Conservation (phyloP, 2,329 filamentous ascomycete genomes). For the Zymoseptoria tritici region DNA sequence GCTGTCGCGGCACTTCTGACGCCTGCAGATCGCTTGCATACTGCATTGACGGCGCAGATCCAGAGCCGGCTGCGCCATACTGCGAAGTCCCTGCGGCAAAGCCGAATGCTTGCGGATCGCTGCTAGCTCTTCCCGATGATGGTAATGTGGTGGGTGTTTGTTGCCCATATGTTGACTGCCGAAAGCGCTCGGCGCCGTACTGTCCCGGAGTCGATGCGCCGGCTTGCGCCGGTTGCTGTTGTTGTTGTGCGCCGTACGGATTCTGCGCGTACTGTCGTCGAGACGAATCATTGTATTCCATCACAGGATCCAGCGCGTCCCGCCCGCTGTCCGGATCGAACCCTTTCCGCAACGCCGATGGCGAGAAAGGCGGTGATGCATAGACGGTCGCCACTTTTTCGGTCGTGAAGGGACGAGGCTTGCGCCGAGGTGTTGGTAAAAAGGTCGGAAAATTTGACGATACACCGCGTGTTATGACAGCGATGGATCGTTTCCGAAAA, state of each 20-base stretch:
- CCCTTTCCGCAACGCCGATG: conserved; percentile 22
- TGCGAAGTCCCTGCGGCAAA: conserved; percentile 50
- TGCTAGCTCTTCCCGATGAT: conserved; percentile 31
- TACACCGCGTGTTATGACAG: background rate
- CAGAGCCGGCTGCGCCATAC: conserved; percentile 49
- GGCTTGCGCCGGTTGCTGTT: conserved; percentile 21
- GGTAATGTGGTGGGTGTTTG: conserved; percentile 38
- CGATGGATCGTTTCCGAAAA: background rate
- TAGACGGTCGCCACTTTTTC: conserved; percentile 26
- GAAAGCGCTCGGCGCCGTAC: conserved; percentile 43
- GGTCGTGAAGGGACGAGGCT: conserved; percentile 6
- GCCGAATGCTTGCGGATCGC: conserved; percentile 37
- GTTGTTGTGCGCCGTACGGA: conserved; percentile 23
- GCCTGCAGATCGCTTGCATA: conserved; percentile 37
- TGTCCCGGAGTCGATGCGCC: conserved; percentile 30
- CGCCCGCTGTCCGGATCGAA: conserved; percentile 15
- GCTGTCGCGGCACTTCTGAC: conserved; percentile 49
- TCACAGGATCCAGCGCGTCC: conserved; percentile 18
- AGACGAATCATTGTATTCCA: conserved; percentile 31
- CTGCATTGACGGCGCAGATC: conserved; percentile 45
- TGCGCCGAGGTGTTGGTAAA: background rate
- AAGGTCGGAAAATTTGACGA: background rate
- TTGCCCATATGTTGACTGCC: conserved; percentile 39
- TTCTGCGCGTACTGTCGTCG: conserved; percentile 28
- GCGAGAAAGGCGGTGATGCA: conserved; percentile 28